These are phyloP conservation scores for Leishmania major DNA, from an alignment of 208 protist genomes.

Conservation along the genomic window DNA sequence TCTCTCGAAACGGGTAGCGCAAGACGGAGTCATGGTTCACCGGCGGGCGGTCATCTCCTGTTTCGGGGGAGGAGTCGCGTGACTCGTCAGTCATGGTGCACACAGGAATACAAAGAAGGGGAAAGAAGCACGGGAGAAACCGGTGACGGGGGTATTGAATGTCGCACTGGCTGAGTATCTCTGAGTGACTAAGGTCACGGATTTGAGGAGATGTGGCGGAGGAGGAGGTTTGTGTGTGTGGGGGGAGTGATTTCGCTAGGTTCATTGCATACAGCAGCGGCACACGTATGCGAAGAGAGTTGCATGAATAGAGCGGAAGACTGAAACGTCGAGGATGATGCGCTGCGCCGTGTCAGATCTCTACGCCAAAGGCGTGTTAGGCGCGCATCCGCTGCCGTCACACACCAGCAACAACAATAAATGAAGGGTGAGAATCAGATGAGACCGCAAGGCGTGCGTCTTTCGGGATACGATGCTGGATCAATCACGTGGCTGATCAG, in stretches of 20 bases:
- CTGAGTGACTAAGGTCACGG: neutral
- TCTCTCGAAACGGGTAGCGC: conserved; percentile 68
- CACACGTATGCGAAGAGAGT: neutral
- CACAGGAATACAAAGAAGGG: neutral
- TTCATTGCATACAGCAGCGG: neutral
- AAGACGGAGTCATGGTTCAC: conserved; percentile 60
- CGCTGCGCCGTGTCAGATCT: neutral
- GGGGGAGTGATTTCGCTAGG: neutral
- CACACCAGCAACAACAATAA: neutral
- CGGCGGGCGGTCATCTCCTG: conserved; percentile 25
- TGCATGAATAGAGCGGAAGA: neutral
- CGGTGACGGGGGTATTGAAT: neutral
- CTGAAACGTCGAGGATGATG: neutral
- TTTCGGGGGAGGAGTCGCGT: conserved; percentile 24
- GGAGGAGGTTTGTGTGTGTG: neutral
- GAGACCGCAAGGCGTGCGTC: neutral
- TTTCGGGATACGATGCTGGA: neutral
- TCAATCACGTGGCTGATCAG: neutral
- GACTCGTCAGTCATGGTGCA: conserved; percentile 22
- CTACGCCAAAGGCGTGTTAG: neutral
- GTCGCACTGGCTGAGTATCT: conserved; percentile 1
- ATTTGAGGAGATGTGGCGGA: neutral
- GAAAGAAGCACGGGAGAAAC: neutral
- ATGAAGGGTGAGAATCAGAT: neutral
- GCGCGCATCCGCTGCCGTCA: neutral